These are phyloP conservation scores for Hypocrella siamensis DNA, from an alignment of 2,329 filamentous ascomycete genomes.

Conservation along the genomic window DNA sequence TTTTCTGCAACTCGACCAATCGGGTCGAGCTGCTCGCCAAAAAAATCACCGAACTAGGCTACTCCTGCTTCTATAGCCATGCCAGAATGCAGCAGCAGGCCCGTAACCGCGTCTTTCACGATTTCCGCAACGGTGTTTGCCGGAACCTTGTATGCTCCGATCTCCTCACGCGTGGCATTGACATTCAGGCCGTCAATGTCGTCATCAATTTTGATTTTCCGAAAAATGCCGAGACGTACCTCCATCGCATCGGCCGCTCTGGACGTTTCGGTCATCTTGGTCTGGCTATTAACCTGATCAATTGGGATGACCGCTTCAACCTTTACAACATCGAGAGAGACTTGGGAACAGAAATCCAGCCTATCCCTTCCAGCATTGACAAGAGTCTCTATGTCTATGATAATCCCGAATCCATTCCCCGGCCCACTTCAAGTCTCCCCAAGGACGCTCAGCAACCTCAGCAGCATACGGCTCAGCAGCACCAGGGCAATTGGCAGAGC, in stretches of 20 bases:
- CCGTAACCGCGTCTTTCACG: conserved; percentile 96
- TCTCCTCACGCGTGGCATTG: conserved; percentile 92
- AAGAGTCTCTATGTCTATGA: conserved; percentile 98
- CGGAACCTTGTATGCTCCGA: conserved; percentile 97
- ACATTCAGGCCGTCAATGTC: conserved; percentile 98
- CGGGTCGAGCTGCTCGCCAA: conserved; percentile 94
- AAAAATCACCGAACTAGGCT: conserved; percentile 97
- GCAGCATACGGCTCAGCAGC: conserved; percentile 1
- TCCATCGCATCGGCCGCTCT: conserved; percentile 95
- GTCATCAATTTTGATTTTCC: conserved; percentile 99
- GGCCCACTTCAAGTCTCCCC: conserved; percentile 46
- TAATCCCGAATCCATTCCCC: conserved; percentile 83
- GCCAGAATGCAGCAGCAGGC: conserved; percentile 95
- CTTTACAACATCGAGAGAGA: conserved; percentile 98
- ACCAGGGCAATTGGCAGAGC: conserved; percentile 9
- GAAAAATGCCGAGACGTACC: conserved; percentile 97
- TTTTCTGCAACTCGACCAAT: conserved; percentile 99
- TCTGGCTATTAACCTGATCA: conserved; percentile 97
- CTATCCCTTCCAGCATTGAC: conserved; percentile 89
- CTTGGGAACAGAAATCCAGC: conserved; percentile 89
- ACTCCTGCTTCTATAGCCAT: conserved; percentile 99
- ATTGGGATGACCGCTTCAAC: conserved; percentile 98
- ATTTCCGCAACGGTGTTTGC: conserved; percentile 95
- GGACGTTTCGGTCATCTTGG: conserved; percentile 94
- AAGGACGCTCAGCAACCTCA: conserved; percentile 13